These are phyloP conservation scores for Chalciporus piperatoides DNA, from an alignment of 1,284 basidiomycete genomes.

Conservation along the genomic window DNA sequence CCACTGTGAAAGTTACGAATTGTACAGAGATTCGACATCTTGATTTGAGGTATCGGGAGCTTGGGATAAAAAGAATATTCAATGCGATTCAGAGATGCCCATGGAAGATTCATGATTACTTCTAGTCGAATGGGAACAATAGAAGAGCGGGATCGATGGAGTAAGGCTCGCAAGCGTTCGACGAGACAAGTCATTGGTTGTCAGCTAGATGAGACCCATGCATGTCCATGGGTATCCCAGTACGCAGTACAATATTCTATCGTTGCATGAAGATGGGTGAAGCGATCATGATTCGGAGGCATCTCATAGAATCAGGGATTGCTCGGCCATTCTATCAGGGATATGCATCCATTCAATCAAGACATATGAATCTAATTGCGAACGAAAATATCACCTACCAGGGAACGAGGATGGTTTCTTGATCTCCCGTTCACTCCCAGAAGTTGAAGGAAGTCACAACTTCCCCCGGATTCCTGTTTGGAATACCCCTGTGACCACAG, in stretches of 20 bases:
- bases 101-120: neutral
- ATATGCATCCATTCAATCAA: neutral
- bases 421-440: neutral
- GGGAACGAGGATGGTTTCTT: neutral
- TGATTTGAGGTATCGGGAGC: neutral
- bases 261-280: too few relatives aligned
- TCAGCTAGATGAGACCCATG: neutral
- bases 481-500: conserved; percentile 56
- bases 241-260: neutral
- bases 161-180: too few relatives aligned
- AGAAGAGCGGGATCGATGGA: too few relatives aligned
- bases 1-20: neutral
- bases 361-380: neutral
- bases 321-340: neutral
- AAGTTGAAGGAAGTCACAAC: conserved; percentile 33
- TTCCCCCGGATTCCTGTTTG: conserved; percentile 48
- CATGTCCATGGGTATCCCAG: neutral
- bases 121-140: neutral
- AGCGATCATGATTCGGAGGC: neutral
- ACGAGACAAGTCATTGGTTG: too few relatives aligned
- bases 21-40: neutral
- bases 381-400: neutral
- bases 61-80: neutral
- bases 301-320: neutral
- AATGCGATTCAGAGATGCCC: neutral